Evolutionary conservation across 2,329 filamentous ascomycete species (phyloP), one percentile per base, ranked within the genome.

Genomic region (Ramichloridium luteum): DNA sequence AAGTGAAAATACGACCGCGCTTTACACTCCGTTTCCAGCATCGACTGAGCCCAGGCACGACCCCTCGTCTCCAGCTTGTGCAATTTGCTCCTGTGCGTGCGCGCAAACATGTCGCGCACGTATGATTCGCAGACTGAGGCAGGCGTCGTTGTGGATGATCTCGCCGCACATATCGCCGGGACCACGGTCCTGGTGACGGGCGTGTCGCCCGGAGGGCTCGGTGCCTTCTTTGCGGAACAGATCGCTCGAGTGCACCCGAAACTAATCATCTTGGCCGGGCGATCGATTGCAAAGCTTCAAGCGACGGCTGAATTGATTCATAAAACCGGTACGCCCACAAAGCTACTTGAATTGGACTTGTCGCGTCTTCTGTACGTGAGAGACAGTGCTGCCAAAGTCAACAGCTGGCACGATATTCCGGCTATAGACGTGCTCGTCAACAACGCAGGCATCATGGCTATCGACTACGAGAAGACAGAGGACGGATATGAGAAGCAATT

Each of bases 401-500:
- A 11, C 8, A 11, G 13, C 3, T 12, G 17, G n/a, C 8, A n/a
- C n/a, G 20, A 23, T 23, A 13, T 37, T 13, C n/a, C 16, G 4
- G 23, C 28, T n/a, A 27, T 34, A 10, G 27, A 34, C 16, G 16
- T 37, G 1, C 20, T 37, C 3, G 30, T 37, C 30, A 37, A 37
- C 27, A 34, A 33, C 23, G 35, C 35, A 14, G 35, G 26, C 4
- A 13, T 34, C 6, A 23, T 37, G 11, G 14, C 30, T 10, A 23
- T 22, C 5, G 16, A 23, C 11, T 30, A 27, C 10, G 26, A 27
- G 16, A 23, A 26, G 3, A 33, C 27, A 3, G 6, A 10, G 12
- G 30, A 33, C 10, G 65, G 64, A 13, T 60, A 60, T 34, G 68
- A 73, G 41, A 44, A 48, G 0, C 65, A 70, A 32, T 64, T 72